phyloP scores from a whole-genome alignment of 1,284 basidiomycete genomes.

The Pseudozyma flocculosa region DNA sequence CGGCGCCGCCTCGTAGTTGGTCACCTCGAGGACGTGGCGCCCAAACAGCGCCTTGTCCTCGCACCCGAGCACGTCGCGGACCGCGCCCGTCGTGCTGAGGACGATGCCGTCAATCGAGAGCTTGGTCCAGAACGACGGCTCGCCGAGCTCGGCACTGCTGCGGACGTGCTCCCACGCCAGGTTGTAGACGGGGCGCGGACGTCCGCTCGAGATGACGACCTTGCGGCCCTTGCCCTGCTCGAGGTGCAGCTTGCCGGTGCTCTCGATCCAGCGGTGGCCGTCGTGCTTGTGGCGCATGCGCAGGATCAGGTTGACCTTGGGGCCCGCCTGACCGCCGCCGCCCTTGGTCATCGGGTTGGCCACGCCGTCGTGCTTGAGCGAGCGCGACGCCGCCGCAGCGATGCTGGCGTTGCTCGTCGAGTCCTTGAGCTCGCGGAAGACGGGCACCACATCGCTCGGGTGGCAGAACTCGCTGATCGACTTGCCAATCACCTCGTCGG shows the following conservation, averaged over 20 bases:
- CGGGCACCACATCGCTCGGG: slow-evolving; percentile 81
- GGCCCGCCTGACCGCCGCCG: slow-evolving; percentile 52
- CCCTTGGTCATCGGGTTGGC: slow-evolving; percentile 51
- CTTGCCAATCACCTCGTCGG: slow-evolving; percentile 79
- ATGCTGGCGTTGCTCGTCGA: slow-evolving; percentile 60
- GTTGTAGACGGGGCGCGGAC: slow-evolving; percentile 46
- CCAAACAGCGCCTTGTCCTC: slow-evolving; percentile 37
- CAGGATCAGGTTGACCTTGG: slow-evolving; percentile 47
- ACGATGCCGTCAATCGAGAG: slow-evolving; percentile 46
- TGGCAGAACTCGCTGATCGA: slow-evolving; percentile 77
- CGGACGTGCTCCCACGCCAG: slow-evolving; percentile 45
- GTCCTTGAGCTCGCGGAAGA: slow-evolving; percentile 91
- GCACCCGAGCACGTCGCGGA: slow-evolving; percentile 34
- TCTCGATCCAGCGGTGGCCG: slow-evolving; percentile 50
- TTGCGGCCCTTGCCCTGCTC: slow-evolving; percentile 56
- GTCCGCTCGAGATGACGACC: slow-evolving; percentile 50
- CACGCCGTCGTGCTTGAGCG: slow-evolving; percentile 32
- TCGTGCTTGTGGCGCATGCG: slow-evolving; percentile 50
- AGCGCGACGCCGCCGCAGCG: slow-evolving; percentile 47
- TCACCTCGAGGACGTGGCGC: slow-evolving; percentile 36
- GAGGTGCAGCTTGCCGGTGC: slow-evolving; percentile 50
- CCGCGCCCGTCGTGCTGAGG: slow-evolving; percentile 35
- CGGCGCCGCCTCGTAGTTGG: slow-evolving; percentile 38
- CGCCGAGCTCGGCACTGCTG: slow-evolving; percentile 20
- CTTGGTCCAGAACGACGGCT: slow-evolving; percentile 50